Evolutionary conservation across 495 filamentous ascomycete species (phyloP).

Genomic region (Penicillium manginii): DNA sequence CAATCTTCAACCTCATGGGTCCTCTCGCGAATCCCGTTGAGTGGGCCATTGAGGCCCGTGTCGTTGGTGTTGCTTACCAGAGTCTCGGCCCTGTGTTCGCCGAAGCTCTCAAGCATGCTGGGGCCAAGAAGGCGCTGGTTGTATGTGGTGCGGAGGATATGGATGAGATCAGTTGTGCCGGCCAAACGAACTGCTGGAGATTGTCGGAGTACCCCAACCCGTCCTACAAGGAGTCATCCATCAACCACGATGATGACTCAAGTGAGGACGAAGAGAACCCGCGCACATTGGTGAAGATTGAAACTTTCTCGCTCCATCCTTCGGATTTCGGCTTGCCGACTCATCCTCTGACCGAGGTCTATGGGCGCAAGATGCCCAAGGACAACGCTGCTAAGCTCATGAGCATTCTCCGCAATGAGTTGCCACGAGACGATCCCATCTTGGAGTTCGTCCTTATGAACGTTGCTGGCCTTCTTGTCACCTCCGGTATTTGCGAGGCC

Average conservation of each 20-base stretch:
- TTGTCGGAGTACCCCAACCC: conserved; percentile 61
- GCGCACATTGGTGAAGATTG: conserved; percentile 57
- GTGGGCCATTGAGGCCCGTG: conserved; percentile 77
- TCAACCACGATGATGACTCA: conserved; percentile 35
- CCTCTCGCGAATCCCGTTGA: conserved; percentile 90
- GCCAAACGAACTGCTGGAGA: conserved; percentile 84
- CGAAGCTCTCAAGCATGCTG: conserved; percentile 77
- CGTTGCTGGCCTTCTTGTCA: conserved; percentile 82
- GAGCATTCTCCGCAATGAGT: conserved; percentile 71
- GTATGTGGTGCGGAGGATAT: conserved; percentile 94
- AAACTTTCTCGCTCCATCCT: conserved; percentile 76
- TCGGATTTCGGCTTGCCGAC: conserved; percentile 80
- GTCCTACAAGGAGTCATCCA: conserved; percentile 31
- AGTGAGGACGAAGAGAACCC: conserved; percentile 41
- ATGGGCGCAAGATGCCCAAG: conserved; percentile 79
- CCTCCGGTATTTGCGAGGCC: conserved; percentile 82
- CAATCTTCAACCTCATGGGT: conserved; percentile 95
- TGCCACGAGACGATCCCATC: conserved; percentile 78
- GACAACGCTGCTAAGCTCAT: conserved; percentile 86
- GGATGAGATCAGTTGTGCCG: conserved; percentile 92
- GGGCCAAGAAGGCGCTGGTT: conserved; percentile 81
- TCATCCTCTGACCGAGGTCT: conserved; percentile 76
- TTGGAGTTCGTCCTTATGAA: conserved; percentile 94
- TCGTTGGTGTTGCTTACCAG: conserved; percentile 88
- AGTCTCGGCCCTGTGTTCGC: conserved; percentile 86